Conservation (phyloP, 495 filamentous ascomycete genomes). For the Lentithecium fluviatile region DNA sequence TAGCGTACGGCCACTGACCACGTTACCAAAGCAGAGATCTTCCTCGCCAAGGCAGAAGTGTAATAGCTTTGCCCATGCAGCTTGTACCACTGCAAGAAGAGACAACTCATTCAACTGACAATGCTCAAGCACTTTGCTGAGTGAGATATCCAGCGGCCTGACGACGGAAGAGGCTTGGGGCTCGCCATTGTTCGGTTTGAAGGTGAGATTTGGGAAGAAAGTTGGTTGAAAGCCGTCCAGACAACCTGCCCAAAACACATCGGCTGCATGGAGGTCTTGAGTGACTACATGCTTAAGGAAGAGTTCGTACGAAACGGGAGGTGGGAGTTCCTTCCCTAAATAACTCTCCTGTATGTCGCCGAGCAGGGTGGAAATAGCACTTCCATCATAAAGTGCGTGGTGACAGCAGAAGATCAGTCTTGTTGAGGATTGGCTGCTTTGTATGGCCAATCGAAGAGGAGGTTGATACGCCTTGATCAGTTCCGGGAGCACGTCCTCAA, state of each 20-base stretch:
- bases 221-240: conserved; percentile 53
- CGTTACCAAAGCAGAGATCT: conserved; percentile 81
- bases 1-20: conserved; percentile 70
- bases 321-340: conserved; percentile 46
- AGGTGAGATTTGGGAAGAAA: conserved; percentile 46
- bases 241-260: conserved; percentile 62
- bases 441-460: conserved; percentile 16
- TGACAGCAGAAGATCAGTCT: conserved; percentile 47
- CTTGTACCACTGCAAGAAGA: conserved; percentile 63
- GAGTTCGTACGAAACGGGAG: conserved; percentile 48
- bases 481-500: not conserved
- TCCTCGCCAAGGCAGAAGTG: conserved; percentile 49
- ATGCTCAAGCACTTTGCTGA: conserved; percentile 49
- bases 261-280: conserved; percentile 42
- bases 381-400: conserved; percentile 79
- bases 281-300: conserved; percentile 53
- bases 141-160: conserved; percentile 31
- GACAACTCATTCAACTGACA: conserved; percentile 57
- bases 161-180: conserved; percentile 4
- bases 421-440: not conserved
- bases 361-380: conserved; percentile 63
- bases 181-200: not conserved
- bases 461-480: conserved; percentile 19
- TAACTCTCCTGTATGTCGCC: conserved; percentile 61
- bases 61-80: conserved; percentile 65